Percentiles rank a stretch among this genome's conserved stretches.
phyloP scores from a whole-genome alignment of 2,329 filamentous ascomycete genomes.

The Aspergillus sp. region DNA sequence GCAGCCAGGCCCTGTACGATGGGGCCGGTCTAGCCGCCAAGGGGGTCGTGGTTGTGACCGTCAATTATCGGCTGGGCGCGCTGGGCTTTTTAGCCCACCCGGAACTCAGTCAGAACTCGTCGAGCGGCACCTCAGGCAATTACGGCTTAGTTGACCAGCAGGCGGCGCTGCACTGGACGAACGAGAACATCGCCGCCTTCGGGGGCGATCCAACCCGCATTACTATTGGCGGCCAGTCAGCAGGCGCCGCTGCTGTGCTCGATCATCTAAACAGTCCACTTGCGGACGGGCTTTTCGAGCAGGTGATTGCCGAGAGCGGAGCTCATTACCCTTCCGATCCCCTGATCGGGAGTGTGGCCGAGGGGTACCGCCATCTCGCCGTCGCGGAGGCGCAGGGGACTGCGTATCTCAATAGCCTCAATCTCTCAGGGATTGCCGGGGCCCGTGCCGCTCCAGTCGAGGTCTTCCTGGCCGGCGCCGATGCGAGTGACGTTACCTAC shows the following conservation, averaged over 20 bases:
- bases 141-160: slow-evolving; percentile 30
- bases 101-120: slow-evolving; percentile 23
- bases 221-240: slow-evolving; percentile 35
- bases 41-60: slow-evolving; percentile 23
- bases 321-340: slow-evolving; percentile 32
- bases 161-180: slow-evolving; percentile 24
- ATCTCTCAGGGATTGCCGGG: slow-evolving; percentile 44
- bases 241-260: slow-evolving; percentile 31
- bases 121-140: slow-evolving; percentile 31
- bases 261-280: slow-evolving; percentile 30
- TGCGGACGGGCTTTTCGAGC: slow-evolving; percentile 23
- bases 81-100: slow-evolving; percentile 29
- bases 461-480: slow-evolving; percentile 32
- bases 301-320: slow-evolving; percentile 36
- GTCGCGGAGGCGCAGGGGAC: slow-evolving; percentile 26
- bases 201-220: slow-evolving; percentile 25
- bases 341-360: slow-evolving; percentile 27
- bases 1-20: slow-evolving; percentile 20
- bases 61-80: slow-evolving; percentile 40
- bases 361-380: slow-evolving; percentile 25
- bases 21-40: slow-evolving; percentile 23
- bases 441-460: slow-evolving; percentile 42
- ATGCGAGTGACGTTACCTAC: slow-evolving; percentile 20
- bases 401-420: slow-evolving; percentile 40
- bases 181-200: slow-evolving; percentile 24